phyloP scores from a whole-genome alignment of 2,329 filamentous ascomycete genomes.

The Ophiostoma pallidulum region DNA sequence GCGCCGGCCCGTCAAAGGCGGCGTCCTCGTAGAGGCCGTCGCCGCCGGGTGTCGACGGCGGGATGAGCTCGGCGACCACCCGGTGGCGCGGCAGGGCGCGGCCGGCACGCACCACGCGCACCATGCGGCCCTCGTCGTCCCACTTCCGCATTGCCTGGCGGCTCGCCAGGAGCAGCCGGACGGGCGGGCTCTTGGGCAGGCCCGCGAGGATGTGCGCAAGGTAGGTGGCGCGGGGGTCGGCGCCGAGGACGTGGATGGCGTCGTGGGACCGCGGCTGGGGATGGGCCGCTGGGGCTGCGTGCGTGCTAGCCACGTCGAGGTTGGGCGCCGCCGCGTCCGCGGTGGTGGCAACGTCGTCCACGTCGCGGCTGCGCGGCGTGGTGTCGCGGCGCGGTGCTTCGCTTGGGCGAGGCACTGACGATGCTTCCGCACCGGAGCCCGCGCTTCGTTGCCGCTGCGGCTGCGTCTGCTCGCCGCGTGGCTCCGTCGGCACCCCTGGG shows the following conservation, averaged over 20 bases:
- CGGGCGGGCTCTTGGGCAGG: conserved; percentile 21
- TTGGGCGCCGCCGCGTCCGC: background rate
- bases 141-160: conserved; percentile 19
- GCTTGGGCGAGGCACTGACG: too few relatives aligned
- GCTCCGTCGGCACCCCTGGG: too few relatives aligned
- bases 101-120: conserved; percentile 14
- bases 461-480: too few relatives aligned
- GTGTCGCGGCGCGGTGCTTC: too few relatives aligned
- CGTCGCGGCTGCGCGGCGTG: too few relatives aligned
- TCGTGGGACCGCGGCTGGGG: conserved; percentile 11
- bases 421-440: too few relatives aligned
- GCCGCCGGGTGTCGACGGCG: too few relatives aligned
- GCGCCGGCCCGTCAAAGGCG: background rate
- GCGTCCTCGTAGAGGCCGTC: too few relatives aligned
- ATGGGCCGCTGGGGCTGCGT: background rate
- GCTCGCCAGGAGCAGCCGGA: conserved; percentile 22
- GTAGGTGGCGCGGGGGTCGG: conserved; percentile 21
- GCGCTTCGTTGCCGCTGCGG: too few relatives aligned
- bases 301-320: too few relatives aligned
- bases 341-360: too few relatives aligned
- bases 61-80: conserved; percentile 19
- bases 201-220: conserved; percentile 24
- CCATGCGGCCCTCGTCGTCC: conserved; percentile 14
- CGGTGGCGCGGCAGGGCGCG: conserved; percentile 4
- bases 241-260: conserved; percentile 23